Evolutionary conservation across 352 stramenopile species (phyloP), one percentile per base, ranked within the genome.

Genomic region (Globisporangium recalcitrans): DNA sequence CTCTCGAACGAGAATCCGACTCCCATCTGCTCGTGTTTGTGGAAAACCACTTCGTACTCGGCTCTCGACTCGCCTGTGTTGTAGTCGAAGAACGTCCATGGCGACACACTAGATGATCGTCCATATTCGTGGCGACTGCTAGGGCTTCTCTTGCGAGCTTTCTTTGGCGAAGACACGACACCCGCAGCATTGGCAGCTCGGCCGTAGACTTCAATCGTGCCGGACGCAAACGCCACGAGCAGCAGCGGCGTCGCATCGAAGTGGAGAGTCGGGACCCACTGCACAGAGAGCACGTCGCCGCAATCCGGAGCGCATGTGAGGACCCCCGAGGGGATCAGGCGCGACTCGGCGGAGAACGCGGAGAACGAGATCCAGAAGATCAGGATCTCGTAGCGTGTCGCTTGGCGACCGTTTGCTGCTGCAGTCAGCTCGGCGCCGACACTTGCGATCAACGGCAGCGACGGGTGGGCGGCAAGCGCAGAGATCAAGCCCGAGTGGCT

Each of bases 291-390:
- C 26, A 91, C 77, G 1, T 83, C 69, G 1, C 77, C 80, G 47
- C 68, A 69, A 10, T 75, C 63, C 19, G 70, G 59, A 9, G 72
- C 66, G 44, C 82, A 90, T 10, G 73, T 69, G 26, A 94, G 61
- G 6, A 91, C 84, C 1, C 85, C 85, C 1, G 83, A 94, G 38
- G 85, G 85, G 46, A 94, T 85, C 24, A 94, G 68, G 9, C 85
- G 70, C n/a, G 80, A 87, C 42, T 91, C 78, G 5, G 75, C 80
- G n/a, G 80, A 88, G 63, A 94, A 93, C 4, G 82, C 81, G 0
- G 85, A 91, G 60, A 91, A 89, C 2, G 83, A 92, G 38, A 94
- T 73, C 85, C 85, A 94, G 60, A 83, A 94, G 40, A 94, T 82
- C 8, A 91, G 68, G 59, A 94, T 77, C 67, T 91, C 82, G 60